These are phyloP conservation scores for Magnolia changhungtana DNA, from an alignment of 164 flowering plant species.

Conservation along the genomic window DNA sequence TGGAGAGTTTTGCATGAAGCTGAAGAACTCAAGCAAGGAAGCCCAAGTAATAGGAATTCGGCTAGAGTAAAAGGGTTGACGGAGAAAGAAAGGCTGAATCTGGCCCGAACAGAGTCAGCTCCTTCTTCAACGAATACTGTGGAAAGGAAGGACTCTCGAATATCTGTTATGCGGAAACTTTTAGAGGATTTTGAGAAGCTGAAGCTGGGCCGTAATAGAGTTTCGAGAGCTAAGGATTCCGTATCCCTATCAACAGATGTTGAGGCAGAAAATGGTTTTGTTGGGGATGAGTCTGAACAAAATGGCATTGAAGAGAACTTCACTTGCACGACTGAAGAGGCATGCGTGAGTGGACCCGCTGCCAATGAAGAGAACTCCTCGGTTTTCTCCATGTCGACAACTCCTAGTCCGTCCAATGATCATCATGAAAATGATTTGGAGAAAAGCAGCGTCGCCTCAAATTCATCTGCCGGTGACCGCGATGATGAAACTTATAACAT, in stretches of 20 bases:
- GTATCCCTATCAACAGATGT: conserved; percentile 18
- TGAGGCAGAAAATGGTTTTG: neutral
- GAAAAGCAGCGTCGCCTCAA: conserved; percentile 67
- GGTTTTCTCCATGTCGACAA: conserved; percentile 51
- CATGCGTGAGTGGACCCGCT: conserved; percentile 29
- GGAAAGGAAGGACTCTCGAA: conserved; percentile 24
- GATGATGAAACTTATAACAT: conserved; percentile 28
- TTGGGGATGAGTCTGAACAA: conserved; percentile 15
- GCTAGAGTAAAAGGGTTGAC: conserved; percentile 46
- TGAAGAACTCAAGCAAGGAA: conserved; percentile 48
- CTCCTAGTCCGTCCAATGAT: conserved; percentile 47
- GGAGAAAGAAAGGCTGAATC: conserved; percentile 40
- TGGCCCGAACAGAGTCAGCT: conserved; percentile 67
- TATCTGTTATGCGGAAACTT: conserved; percentile 64
- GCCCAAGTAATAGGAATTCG: conserved; percentile 26
- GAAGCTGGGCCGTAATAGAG: conserved; percentile 21
- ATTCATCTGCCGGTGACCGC: conserved; percentile 41
- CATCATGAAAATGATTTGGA: conserved; percentile 49
- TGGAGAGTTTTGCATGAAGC: conserved; percentile 80
- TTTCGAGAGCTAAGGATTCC: conserved; percentile 15
- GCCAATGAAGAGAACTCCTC: conserved; percentile 62
- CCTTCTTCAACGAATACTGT: conserved; percentile 43
- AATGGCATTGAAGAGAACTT: conserved; percentile 20
- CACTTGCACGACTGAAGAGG: conserved; percentile 24
- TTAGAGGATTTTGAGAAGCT: conserved; percentile 43